A percentile compares a stretch with the other conserved stretches of the same genome.
phyloP scores from a whole-genome alignment of 208 protist genomes.

The Acanthamoeba castellanii region DNA sequence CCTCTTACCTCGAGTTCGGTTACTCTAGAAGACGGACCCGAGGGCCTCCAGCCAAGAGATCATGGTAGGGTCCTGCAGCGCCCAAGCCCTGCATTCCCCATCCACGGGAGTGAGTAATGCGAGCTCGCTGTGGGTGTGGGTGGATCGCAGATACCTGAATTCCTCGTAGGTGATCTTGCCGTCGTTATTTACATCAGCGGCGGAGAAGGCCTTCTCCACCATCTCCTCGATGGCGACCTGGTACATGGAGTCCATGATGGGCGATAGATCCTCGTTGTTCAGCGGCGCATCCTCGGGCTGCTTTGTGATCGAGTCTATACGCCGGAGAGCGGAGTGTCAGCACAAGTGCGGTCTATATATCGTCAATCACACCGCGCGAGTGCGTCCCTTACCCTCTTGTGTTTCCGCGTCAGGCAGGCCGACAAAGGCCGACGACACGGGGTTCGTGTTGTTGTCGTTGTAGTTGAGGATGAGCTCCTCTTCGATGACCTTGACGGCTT shows the following conservation, averaged over 20 bases:
- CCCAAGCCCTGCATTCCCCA: constrained; percentile 29
- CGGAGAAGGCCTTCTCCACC: constrained; percentile 71
- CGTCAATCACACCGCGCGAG: too few species aligned
- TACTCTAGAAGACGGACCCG: constrained; percentile 56
- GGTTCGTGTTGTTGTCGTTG: constrained; percentile 79
- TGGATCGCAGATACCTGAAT: constrained; percentile 18
- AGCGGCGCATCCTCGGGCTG: constrained; percentile 52
- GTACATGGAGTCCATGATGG: constrained; percentile 72
- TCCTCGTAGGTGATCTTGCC: constrained; percentile 68
- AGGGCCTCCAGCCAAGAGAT: constrained; percentile 71
- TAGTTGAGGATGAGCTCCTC: constrained; percentile 82
- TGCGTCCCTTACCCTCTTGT: not conserved
- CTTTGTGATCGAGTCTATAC: not conserved
- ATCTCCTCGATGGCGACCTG: constrained; percentile 74
- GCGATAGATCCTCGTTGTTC: constrained; percentile 44
- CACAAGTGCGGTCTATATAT: not conserved
- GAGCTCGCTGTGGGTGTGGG: too few species aligned
- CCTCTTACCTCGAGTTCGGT: not conserved
- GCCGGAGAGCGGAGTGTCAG: not conserved
- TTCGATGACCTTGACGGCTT: constrained; percentile 79
- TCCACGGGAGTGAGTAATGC: not conserved
- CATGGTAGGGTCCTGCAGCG: constrained; percentile 64
- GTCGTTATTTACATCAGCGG: constrained; percentile 69
- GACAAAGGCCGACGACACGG: constrained; percentile 76
- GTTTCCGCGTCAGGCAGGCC: constrained; percentile 36